These are phyloP conservation scores for Dactylellina parvicollis DNA, from an alignment of 2,329 filamentous ascomycete genomes.

Conservation along the genomic window DNA sequence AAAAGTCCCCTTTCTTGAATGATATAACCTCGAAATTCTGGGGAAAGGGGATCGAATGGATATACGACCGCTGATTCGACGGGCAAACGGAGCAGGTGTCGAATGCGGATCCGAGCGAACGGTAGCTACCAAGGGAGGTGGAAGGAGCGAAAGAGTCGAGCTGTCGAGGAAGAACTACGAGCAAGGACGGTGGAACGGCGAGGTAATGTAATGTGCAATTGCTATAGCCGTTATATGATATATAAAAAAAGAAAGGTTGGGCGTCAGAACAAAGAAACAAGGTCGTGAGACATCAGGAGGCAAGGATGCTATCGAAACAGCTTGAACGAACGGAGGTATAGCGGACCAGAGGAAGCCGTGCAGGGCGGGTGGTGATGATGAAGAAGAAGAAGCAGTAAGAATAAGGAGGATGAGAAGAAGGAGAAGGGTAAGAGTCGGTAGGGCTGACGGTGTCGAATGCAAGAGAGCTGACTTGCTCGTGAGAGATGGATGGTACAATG, in stretches of 20 bases:
- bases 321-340: neutral
- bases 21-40: conserved; percentile 19
- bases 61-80: conserved; percentile 13
- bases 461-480: neutral
- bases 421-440: neutral
- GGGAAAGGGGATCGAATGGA: conserved; percentile 15
- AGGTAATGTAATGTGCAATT: neutral
- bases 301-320: conserved; percentile 30
- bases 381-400: neutral
- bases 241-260: neutral
- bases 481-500: neutral
- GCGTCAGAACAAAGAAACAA: conserved; percentile 32
- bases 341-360: too few relatives aligned
- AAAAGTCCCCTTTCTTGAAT: conserved; percentile 36
- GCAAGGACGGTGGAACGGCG: neutral
- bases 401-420: neutral
- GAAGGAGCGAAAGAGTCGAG: neutral
- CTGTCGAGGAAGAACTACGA: neutral
- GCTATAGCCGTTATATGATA: too few relatives aligned
- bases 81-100: neutral
- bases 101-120: conserved; percentile 4
- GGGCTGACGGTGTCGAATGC: neutral
- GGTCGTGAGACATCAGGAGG: conserved; percentile 49
- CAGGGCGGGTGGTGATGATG: neutral
- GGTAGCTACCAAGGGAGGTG: neutral